These are phyloP conservation scores for Darksidea phi DNA, from an alignment of 495 filamentous ascomycete genomes.

Conservation along the genomic window DNA sequence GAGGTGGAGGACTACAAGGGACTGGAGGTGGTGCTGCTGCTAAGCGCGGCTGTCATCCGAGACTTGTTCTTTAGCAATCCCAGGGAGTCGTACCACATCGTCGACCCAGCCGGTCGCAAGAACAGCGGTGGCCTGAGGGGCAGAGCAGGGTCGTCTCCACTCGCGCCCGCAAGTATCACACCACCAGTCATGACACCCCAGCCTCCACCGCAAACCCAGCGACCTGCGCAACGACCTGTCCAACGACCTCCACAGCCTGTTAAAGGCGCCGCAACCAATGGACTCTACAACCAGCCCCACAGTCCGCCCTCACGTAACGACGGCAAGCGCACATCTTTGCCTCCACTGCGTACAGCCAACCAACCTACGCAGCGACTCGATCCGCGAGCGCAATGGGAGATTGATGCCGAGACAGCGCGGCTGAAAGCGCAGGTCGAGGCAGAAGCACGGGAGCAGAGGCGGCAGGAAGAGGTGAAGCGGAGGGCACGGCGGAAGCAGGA, in stretches of 20 bases:
- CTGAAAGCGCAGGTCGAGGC: slow-evolving; percentile 66
- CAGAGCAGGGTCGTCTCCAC: slow-evolving; percentile 27
- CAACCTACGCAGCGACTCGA: slow-evolving; percentile 43
- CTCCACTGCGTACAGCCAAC: slow-evolving; percentile 35
- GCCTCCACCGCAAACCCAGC: slow-evolving; percentile 9
- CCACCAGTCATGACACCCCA: slow-evolving; percentile 29
- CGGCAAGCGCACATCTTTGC: slow-evolving; percentile 33
- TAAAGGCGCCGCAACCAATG: slow-evolving; percentile 24
- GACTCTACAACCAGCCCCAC: slow-evolving; percentile 15
- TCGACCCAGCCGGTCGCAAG: slow-evolving; percentile 41
- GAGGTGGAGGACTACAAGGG: slow-evolving; percentile 95
- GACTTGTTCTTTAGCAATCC: slow-evolving; percentile 75
- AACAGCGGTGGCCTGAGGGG: slow-evolving; percentile 34
- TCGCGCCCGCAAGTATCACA: slow-evolving; percentile 14
- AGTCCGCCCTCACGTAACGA: slow-evolving; percentile 22
- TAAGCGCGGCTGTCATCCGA: slow-evolving; percentile 78
- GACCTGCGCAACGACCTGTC: slow-evolving; percentile 7
- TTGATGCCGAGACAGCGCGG: slow-evolving; percentile 64
- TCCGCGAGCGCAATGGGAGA: slow-evolving; percentile 55
- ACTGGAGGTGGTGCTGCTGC: slow-evolving; percentile 81
- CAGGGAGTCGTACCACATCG: slow-evolving; percentile 75
- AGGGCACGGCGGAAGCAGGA: slow-evolving; percentile 22
- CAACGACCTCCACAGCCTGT: slow-evolving; percentile 18
- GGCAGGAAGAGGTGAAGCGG: slow-evolving; percentile 26
- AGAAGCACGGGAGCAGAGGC: slow-evolving; percentile 51